Percentiles rank a stretch among this genome's conserved stretches.
Evolutionary conservation across 148 eudicot species (phyloP).

Genomic region (Nyssa sinensis): DNA sequence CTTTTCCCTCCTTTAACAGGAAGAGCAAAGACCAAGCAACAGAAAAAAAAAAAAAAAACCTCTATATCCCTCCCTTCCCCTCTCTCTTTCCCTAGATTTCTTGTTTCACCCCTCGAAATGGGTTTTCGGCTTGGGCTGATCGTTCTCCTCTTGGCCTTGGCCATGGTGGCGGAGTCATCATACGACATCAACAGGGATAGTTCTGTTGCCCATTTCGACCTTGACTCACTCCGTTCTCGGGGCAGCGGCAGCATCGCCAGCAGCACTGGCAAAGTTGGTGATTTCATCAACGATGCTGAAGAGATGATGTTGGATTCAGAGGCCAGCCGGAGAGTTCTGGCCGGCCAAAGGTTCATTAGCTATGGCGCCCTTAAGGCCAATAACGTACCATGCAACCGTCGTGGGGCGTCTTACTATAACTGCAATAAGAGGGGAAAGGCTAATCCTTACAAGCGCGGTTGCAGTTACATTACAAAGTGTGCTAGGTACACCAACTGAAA

Average conservation of each 20-base stretch:
- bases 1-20: slow-evolving; percentile 3
- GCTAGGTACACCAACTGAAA: background rate
- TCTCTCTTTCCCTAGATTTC: background rate
- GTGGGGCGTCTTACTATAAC: slow-evolving; percentile 20
- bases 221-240: background rate
- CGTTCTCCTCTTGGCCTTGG: slow-evolving; percentile 6
- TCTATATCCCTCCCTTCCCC: background rate
- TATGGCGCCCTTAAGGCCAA: slow-evolving; percentile 8
- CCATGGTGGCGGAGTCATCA: slow-evolving; percentile 4
- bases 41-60: too few species aligned
- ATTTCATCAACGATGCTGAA: slow-evolving; percentile 11
- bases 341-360: slow-evolving; percentile 11
- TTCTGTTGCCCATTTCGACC: slow-evolving; percentile 1
- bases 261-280: slow-evolving; percentile 12
- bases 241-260: too few species aligned
- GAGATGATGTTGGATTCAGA: slow-evolving; percentile 26
- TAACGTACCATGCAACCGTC: slow-evolving; percentile 14
- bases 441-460: slow-evolving; percentile 19
- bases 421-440: slow-evolving; percentile 13
- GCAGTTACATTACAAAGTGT: background rate
- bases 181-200: background rate
- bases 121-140: slow-evolving; percentile 1
- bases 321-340: slow-evolving; percentile 13
- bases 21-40: background rate
- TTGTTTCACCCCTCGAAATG: background rate